Evolutionary conservation across 164 flowering plant genomes (phyloP).

Genomic region (Aristolochia contorta): DNA sequence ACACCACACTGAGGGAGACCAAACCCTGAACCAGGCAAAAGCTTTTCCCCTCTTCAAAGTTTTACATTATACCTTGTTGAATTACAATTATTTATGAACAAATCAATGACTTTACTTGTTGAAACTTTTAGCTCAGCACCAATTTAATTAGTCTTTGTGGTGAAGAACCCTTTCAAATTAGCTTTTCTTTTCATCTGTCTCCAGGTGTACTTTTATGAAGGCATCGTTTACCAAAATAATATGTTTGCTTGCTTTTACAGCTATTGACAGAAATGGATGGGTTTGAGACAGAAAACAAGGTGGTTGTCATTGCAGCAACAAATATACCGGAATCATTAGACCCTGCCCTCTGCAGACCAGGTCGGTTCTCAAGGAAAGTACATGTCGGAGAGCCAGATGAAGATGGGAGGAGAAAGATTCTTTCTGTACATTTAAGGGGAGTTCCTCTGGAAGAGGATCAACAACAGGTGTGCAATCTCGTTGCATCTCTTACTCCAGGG

Average conservation of each 20-base stretch:
- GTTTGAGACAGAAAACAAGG: conserved; percentile 82
- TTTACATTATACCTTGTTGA: neutral
- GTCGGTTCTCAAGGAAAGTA: conserved; percentile 95
- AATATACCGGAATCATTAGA: conserved; percentile 95
- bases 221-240: too few species aligned
- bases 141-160: too few species aligned
- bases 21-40: conserved; percentile 83
- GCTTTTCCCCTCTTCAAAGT: neutral
- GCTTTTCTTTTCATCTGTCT: too few species aligned
- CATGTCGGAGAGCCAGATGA: conserved; percentile 90
- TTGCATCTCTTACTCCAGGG: conserved; percentile 86
- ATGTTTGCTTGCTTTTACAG: conserved; percentile 37
- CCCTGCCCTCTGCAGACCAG: conserved; percentile 93
- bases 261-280: conserved; percentile 99
- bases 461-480: conserved; percentile 53
- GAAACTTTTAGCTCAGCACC: too few species aligned
- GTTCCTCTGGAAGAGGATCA: conserved; percentile 84
- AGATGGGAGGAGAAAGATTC: conserved; percentile 73
- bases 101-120: too few species aligned
- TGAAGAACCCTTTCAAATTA: too few species aligned
- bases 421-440: conserved; percentile 82
- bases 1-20: conserved; percentile 97
- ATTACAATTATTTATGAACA: too few species aligned
- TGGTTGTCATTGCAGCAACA: conserved; percentile 89
- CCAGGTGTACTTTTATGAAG: too few species aligned